Evolutionary conservation across 306 rosid genomes (phyloP).

Genomic region (Geum urbanum): DNA sequence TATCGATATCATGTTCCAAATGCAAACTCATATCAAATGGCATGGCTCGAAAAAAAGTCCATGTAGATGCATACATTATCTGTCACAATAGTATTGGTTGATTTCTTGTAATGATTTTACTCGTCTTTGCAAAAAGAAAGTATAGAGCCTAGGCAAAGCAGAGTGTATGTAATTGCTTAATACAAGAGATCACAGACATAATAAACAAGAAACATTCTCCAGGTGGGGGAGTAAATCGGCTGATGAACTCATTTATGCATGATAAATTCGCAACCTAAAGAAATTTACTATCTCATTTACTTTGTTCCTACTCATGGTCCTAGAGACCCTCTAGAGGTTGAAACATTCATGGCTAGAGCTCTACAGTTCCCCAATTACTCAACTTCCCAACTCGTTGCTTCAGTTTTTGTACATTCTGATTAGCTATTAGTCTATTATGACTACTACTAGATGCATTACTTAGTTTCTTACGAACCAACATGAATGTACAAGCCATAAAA

Average conservation of each 20-base stretch:
- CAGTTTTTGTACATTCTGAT: background rate
- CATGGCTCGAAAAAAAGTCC: background rate
- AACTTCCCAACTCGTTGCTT: background rate
- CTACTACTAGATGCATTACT: background rate
- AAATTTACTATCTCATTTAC: background rate
- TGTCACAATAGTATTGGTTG: background rate
- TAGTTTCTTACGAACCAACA: conserved; percentile 8
- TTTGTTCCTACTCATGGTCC: background rate
- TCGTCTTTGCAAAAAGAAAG: background rate
- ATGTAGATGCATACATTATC: background rate
- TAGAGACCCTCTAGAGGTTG: background rate
- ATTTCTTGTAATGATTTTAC: background rate
- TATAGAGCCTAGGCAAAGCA: background rate
- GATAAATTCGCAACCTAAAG: background rate
- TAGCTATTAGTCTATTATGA: background rate
- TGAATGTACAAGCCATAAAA: background rate
- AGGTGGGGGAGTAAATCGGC: background rate
- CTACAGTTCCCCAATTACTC: background rate
- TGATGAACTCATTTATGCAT: conserved; percentile 8
- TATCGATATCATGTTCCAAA: background rate
- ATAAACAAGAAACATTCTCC: background rate
- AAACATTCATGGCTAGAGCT: background rate
- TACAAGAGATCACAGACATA: background rate
- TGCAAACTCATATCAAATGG: background rate
- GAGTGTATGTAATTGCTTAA: background rate